These are phyloP conservation scores for Penicillium oxalicum DNA, from an alignment of 2,329 filamentous ascomycete genomes.

Conservation along the genomic window DNA sequence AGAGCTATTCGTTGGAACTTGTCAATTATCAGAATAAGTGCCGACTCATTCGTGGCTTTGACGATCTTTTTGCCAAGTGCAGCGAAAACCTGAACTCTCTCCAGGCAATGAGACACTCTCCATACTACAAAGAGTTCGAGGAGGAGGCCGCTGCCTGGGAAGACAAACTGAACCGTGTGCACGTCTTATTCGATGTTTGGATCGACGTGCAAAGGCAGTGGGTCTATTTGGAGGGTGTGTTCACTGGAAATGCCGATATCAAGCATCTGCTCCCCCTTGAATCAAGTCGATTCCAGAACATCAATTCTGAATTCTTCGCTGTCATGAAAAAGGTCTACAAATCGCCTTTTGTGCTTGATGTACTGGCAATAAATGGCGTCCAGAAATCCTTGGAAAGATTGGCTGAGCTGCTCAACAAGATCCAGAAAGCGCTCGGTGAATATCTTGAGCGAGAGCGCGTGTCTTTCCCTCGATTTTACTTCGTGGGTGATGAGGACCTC, in stretches of 20 bases:
- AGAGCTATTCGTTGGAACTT: slow-evolving; percentile 87
- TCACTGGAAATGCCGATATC: slow-evolving; percentile 97
- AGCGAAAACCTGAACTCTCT: slow-evolving; percentile 96
- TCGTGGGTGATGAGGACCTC: slow-evolving; percentile 96
- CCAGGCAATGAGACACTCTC: slow-evolving; percentile 97
- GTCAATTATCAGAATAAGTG: slow-evolving; percentile 98
- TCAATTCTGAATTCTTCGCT: slow-evolving; percentile 97
- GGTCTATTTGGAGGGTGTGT: slow-evolving; percentile 98
- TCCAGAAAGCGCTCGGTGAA: slow-evolving; percentile 96
- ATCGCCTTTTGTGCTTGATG: slow-evolving; percentile 89
- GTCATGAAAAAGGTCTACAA: slow-evolving; percentile 99
- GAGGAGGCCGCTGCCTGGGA: slow-evolving; percentile 96
- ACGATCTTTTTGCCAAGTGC: slow-evolving; percentile 96
- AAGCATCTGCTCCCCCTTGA: slow-evolving; percentile 96
- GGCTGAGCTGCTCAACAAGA: slow-evolving; percentile 96
- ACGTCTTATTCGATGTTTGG: slow-evolving; percentile 98
- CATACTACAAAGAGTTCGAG: slow-evolving; percentile 99
- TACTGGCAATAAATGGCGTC: slow-evolving; percentile 89
- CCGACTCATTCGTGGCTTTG: slow-evolving; percentile 93
- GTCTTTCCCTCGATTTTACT: slow-evolving; percentile 98
- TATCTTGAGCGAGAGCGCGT: slow-evolving; percentile 97
- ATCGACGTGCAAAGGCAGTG: slow-evolving; percentile 99
- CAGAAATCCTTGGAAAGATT: slow-evolving; percentile 93
- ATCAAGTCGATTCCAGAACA: slow-evolving; percentile 95
- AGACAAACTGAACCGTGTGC: slow-evolving; percentile 93